A percentile compares a stretch with the other conserved stretches of the same genome.
These are phyloP conservation scores for Eucalyptus pumila DNA, from an alignment of 345 rosid genomes.

Conservation along the genomic window DNA sequence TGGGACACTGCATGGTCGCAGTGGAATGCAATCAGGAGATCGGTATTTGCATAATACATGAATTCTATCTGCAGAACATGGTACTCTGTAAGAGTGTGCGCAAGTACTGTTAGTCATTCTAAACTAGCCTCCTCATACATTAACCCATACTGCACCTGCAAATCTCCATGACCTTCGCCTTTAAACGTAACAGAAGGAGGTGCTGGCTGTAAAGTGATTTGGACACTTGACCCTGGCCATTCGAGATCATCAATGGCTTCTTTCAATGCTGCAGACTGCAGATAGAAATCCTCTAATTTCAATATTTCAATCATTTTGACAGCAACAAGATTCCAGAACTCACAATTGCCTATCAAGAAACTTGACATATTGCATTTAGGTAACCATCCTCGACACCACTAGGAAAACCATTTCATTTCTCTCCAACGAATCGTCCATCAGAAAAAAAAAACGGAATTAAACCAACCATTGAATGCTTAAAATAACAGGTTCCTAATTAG, in stretches of 20 bases:
- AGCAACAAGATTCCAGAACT: neutral
- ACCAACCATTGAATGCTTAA: neutral
- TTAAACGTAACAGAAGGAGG: constrained; percentile 72
- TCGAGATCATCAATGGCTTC: constrained; percentile 96
- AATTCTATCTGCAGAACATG: constrained; percentile 56
- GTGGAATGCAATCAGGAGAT: constrained; percentile 71
- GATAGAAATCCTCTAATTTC: neutral
- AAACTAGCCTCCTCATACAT: neutral
- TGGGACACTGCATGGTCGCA: constrained; percentile 62
- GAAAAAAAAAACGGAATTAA: neutral
- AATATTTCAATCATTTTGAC: neutral
- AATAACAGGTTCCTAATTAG: neutral
- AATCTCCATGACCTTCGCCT: constrained; percentile 91
- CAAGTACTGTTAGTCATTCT: neutral
- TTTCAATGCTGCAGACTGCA: constrained; percentile 78
- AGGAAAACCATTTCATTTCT: neutral
- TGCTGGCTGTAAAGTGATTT: constrained; percentile 44
- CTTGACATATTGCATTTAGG: neutral
- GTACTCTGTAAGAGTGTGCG: neutral
- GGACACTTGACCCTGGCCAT: constrained; percentile 89
- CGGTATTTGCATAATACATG: constrained; percentile 69
- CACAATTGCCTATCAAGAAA: neutral
- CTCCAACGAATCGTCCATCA: neutral
- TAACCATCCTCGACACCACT: neutral
- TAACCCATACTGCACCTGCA: constrained; percentile 47